Evolutionary conservation across 1,139 yeast species (phyloP), one percentile per base, ranked within the genome.

Genomic region (Taiozyma sp.): DNA sequence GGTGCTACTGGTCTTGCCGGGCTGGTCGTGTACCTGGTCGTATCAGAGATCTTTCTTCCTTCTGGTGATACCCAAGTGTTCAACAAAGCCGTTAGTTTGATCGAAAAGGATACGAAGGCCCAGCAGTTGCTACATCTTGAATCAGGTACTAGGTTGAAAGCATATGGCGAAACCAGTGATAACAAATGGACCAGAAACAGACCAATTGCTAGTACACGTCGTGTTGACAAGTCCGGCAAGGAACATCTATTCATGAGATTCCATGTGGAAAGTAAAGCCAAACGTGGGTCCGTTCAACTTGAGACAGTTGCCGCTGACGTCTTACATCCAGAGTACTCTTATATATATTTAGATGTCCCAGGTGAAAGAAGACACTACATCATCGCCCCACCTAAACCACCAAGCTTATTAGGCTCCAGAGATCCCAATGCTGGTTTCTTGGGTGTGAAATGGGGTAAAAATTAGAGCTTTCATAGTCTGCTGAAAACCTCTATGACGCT

Each of bases 41-140:
- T 87, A 19, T 78, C 87, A 4, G 97, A 91, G 65, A 71, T 91
- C 43, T 81, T 90, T 58, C 78, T 92, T 51, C 97, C 97, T 9
- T 84, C 96, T 0, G 96, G 96, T 28, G 97, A 91, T 65, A 92
- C 96, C 1, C 86, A 86, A 58, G 82, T 96, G 3, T 91, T 91
- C 73, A 91, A 91, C 70, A 80, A 89, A 61, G 96, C 96, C 2
- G 91, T 91, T 34, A 79, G 81, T 39, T 71, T 88, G 61, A 80
- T 90, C 38, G 92, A 91, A 65, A 74, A 82, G 54, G 88, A 86
- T 65, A 78, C 77, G 47, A 70, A 68, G 38, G 86, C 87, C 8
- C 84, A 84, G 59, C 70, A 74, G 57, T 65, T 83, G 38, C 72
- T 92, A 48, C 78, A 80, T 9, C 75, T 84, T 53, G 67, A 75